Base-by-base conservation (phyloP, 441 rosid genomes). In the Hypseocharis bilobata region DNA sequence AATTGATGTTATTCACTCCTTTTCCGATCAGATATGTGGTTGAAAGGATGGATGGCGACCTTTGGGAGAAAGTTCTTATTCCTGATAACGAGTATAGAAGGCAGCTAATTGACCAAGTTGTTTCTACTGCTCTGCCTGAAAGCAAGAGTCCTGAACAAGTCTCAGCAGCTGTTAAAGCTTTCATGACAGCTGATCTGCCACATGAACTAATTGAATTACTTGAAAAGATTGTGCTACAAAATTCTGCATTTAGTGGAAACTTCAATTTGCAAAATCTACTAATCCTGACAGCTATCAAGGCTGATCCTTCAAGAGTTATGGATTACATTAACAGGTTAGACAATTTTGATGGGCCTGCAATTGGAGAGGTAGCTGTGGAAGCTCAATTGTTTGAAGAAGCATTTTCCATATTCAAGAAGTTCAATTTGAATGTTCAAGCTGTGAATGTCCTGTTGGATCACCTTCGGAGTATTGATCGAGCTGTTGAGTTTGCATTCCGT, bases 121-220 rank as follows among this genome's bases (percentile, higher is more conserved):
- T 89, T 28, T 95, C 99, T 45, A 95, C 99, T 70, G 98, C 99
- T 72, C 79, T 95, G 80, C 98, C 99, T 11, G 99, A 95, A 75
- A 95, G 97, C 88, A 92, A 92, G 87, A 95, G 98, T 69, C 98
- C 99, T 61, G 97, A 95, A 62, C 99, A 95, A 86, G 99, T 95
- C 68, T 91, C 99, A 69, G 99, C 97, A 30, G 93, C 99, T 72
- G 99, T 92, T 64, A 91, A 95, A 81, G 99, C 99, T 76, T 95
- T 95, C 80, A 95, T 95, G 99, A 88, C 98, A 49, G 98, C 99
- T 66, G 99, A 95, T 79, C 83, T 95, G 40, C 99, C 99, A 0
- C 99, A 91, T 73, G 99, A 95, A 79, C 83, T 95, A 61, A 95
- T 95, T 75, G 99, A 92, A 84, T 96, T 95, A 77, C 95, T 95